Conservation (phyloP, 1,284 basidiomycete species). For the Gomphus sp. region DNA sequence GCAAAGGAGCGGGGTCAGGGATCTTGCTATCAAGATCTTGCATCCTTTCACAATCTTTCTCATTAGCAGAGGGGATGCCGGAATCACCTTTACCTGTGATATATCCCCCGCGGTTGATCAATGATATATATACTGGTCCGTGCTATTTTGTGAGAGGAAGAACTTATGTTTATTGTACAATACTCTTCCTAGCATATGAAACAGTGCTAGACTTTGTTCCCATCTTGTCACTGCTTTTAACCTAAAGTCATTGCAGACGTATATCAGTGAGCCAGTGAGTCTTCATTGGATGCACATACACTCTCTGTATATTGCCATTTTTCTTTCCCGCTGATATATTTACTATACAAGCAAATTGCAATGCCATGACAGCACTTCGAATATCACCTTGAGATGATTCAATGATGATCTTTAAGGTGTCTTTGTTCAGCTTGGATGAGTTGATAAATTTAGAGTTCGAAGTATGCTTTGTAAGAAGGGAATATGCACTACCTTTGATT, state of each 20-base stretch:
- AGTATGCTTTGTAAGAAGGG: slow-evolving; percentile 47
- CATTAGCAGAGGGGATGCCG: slow-evolving; percentile 38
- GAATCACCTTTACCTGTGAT: slow-evolving; percentile 63
- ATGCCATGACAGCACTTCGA: slow-evolving; percentile 83
- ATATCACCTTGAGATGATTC: slow-evolving; percentile 85
- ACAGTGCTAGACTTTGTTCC: slow-evolving; percentile 82
- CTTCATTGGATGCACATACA: slow-evolving; percentile 1
- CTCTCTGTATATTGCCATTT: slow-evolving; percentile 18
- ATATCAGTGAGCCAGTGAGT: neutral
- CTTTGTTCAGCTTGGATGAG: slow-evolving; percentile 22
- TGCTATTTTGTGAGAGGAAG: neutral
- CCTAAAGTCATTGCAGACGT: slow-evolving; percentile 16
- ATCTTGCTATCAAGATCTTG: slow-evolving; percentile 43
- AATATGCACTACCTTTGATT: no score
- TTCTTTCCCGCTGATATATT: slow-evolving; percentile 24
- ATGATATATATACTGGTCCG: neutral
- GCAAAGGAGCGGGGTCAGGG: slow-evolving; percentile 41
- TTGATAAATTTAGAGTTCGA: slow-evolving; percentile 17
- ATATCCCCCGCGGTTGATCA: neutral
- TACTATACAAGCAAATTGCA: slow-evolving; percentile 70
- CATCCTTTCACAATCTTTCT: slow-evolving; percentile 49
- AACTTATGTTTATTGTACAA: slow-evolving; percentile 88
- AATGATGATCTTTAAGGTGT: slow-evolving; percentile 66
- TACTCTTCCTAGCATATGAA: slow-evolving; percentile 90
- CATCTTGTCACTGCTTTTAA: slow-evolving; percentile 69